A percentile compares a stretch with the other conserved stretches of the same genome.
phyloP scores from a whole-genome alignment of 202 grass and related monocot species.

The Cymbopogon flexuosus region DNA sequence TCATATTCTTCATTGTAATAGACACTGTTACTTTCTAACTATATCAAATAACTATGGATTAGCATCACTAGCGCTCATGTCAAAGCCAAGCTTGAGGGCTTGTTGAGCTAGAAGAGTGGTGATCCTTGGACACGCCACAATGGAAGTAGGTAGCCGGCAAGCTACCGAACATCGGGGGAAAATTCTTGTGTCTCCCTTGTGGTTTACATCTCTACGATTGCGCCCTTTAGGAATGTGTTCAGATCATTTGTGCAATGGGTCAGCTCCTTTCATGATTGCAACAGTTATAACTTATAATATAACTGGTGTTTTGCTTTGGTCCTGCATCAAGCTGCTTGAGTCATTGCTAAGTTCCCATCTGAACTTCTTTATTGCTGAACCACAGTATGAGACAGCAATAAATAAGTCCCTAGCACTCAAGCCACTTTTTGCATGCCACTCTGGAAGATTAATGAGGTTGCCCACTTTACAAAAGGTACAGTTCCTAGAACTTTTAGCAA shows the following conservation, averaged over 20 bases:
- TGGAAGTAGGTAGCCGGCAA: too few relatives aligned
- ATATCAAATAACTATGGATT: constrained; percentile 15
- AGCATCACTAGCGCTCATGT: background rate
- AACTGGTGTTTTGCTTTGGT: constrained; percentile 13
- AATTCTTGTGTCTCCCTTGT: background rate
- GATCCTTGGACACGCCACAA: background rate
- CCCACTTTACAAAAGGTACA: constrained; percentile 39
- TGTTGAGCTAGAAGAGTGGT: background rate
- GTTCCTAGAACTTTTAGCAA: constrained; percentile 26
- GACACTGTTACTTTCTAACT: background rate
- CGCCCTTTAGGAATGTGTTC: background rate
- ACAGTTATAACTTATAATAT: background rate
- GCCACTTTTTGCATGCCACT: constrained; percentile 40
- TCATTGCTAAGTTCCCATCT: constrained; percentile 29
- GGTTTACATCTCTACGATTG: background rate
- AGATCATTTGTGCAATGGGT: constrained; percentile 1
- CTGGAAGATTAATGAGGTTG: constrained; percentile 50
- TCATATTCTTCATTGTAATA: background rate
- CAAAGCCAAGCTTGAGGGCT: background rate
- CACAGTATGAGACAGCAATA: constrained; percentile 22
- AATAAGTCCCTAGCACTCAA: constrained; percentile 20
- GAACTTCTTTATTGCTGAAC: constrained; percentile 33
- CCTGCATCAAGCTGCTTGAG: constrained; percentile 17
- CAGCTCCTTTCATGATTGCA: constrained; percentile 9
- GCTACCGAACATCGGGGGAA: background rate